These are phyloP conservation scores for Glycine soja DNA, from an alignment of 306 rosid species.

Conservation along the genomic window DNA sequence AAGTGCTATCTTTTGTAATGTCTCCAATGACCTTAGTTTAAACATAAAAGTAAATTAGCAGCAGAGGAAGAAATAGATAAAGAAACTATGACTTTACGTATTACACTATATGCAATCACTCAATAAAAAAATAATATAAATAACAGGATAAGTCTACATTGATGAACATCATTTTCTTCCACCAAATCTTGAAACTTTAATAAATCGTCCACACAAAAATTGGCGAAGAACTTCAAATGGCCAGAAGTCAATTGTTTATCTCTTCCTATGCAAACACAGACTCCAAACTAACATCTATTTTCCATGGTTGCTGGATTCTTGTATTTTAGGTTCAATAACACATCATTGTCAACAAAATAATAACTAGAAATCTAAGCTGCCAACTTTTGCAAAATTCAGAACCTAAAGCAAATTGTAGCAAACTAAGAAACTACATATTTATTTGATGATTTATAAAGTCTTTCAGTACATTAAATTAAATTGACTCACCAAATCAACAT, in stretches of 20 bases:
- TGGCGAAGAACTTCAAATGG: constrained; percentile 13
- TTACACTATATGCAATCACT: constrained; percentile 6
- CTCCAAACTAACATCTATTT: constrained; percentile 19
- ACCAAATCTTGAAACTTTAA: background rate
- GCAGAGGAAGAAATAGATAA: constrained; percentile 22
- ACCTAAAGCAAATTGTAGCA: constrained; percentile 41
- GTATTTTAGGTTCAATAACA: constrained; percentile 11
- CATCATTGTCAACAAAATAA: constrained; percentile 17
- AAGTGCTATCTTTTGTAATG: constrained; percentile 79
- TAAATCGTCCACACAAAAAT: constrained; percentile 12
- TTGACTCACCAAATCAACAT: constrained; percentile 84
- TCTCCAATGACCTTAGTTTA: constrained; percentile 81
- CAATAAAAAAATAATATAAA: constrained; percentile 14
- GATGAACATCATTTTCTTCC: constrained; percentile 37
- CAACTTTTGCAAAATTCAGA: constrained; percentile 16
- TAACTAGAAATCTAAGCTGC: constrained; percentile 3
- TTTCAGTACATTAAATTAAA: constrained; percentile 27
- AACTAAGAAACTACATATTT: constrained; percentile 16
- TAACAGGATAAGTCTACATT: constrained; percentile 13
- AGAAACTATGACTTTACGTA: constrained; percentile 10
- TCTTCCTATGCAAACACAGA: constrained; percentile 20
- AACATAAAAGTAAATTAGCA: constrained; percentile 34
- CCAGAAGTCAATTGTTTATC: constrained; percentile 23
- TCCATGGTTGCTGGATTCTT: background rate
- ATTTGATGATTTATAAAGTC: constrained; percentile 14